phyloP scores from a whole-genome alignment of 2,329 filamentous ascomycete species.

The Aphanocladium album region DNA sequence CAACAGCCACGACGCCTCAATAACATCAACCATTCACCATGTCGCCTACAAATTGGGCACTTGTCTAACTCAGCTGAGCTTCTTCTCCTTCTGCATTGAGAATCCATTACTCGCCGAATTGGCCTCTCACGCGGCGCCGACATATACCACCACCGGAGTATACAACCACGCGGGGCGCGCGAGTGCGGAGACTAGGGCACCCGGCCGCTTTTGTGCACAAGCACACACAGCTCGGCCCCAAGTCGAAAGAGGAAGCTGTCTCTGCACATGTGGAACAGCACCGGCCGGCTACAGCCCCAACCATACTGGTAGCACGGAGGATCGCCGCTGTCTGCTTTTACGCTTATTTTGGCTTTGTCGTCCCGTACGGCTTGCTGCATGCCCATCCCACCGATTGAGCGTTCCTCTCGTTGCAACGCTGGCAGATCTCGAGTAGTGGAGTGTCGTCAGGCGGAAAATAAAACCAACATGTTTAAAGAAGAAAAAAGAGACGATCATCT shows the following conservation, averaged over 20 bases:
- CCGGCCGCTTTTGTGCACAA: not conserved
- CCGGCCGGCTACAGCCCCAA: not conserved
- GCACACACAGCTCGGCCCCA: not conserved
- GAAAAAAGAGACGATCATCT: not conserved
- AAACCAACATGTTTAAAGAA: not conserved
- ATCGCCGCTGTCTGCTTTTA: constrained; percentile 1
- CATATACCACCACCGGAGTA: too few species aligned
- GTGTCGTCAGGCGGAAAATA: not conserved
- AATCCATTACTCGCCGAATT: too few species aligned
- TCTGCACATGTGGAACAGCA: not conserved
- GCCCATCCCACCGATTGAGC: not conserved
- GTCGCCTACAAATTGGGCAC: too few species aligned
- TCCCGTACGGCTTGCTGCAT: not conserved
- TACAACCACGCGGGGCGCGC: not conserved
- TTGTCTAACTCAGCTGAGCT: too few species aligned
- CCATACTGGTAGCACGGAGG: not conserved
- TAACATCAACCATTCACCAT: too few species aligned
- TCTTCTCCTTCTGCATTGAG: too few species aligned
- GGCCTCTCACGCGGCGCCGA: too few species aligned
- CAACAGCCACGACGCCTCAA: too few species aligned
- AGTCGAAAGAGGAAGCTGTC: constrained; percentile 10
- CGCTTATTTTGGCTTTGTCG: not conserved
- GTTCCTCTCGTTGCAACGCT: not conserved
- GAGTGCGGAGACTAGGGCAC: not conserved
- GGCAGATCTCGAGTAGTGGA: constrained; percentile 1